phyloP scores from a whole-genome alignment of 2,329 filamentous ascomycete genomes.

The Clonostachys solani region DNA sequence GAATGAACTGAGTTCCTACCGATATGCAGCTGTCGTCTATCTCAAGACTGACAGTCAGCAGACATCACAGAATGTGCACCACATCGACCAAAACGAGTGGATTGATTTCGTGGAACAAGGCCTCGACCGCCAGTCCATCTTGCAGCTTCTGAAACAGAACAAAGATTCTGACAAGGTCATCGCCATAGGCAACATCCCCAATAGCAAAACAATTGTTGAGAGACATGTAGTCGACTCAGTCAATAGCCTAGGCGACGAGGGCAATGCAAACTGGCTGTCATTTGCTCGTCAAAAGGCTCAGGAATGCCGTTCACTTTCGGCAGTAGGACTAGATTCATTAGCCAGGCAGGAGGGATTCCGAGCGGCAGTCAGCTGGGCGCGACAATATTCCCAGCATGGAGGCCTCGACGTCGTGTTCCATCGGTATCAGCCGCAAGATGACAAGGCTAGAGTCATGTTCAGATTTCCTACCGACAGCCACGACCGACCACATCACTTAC shows the following conservation, averaged over 20 bases:
- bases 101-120: constrained; percentile 9
- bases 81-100: constrained; percentile 8
- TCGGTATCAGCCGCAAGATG: constrained; percentile 2
- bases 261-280: constrained; percentile 3
- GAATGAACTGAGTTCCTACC: constrained; percentile 20
- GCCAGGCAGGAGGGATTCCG: constrained; percentile 30
- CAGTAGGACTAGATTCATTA: constrained; percentile 9
- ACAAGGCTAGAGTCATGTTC: constrained; percentile 24
- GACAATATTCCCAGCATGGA: constrained; percentile 16
- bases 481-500: not conserved
- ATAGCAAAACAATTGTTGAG: constrained; percentile 22
- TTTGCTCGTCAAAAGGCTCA: constrained; percentile 1
- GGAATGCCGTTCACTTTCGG: constrained; percentile 4
- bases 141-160: constrained; percentile 3
- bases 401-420: constrained; percentile 10
- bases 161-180: not conserved
- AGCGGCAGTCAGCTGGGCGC: constrained; percentile 36
- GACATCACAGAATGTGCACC: constrained; percentile 2
- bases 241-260: not conserved
- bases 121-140: constrained; percentile 5
- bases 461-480: constrained; percentile 6
- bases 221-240: constrained; percentile 9
- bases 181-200: constrained; percentile 15
- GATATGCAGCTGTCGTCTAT: constrained; percentile 18
- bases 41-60: constrained; percentile 3